Evolutionary conservation across 768 basidiomycete species (phyloP).

Genomic region (Calvatia gigantea): DNA sequence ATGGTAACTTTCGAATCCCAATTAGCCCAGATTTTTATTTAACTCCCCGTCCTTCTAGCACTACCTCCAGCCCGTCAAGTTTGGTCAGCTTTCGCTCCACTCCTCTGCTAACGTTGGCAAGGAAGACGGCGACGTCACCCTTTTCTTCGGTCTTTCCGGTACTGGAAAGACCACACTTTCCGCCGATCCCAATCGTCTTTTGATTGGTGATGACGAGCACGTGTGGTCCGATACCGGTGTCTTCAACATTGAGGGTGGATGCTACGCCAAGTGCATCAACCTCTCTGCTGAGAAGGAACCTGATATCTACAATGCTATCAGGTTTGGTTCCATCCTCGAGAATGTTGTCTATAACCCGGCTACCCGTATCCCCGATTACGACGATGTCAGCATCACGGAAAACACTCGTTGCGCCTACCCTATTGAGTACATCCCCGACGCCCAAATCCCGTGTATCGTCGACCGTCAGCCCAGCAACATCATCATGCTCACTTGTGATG

Average conservation of each 20-base stretch:
- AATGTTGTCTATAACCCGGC: constrained; percentile 95
- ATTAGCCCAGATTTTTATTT: neutral
- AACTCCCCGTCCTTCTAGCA: constrained; percentile 47
- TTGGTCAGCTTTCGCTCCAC: constrained; percentile 95
- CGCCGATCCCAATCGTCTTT: constrained; percentile 87
- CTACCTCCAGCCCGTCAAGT: constrained; percentile 98
- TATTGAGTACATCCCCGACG: constrained; percentile 95
- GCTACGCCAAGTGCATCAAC: constrained; percentile 98
- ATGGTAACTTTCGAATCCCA: constrained; percentile 53
- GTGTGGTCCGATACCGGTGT: constrained; percentile 99
- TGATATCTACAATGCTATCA: constrained; percentile 94
- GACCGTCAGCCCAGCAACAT: constrained; percentile 89
- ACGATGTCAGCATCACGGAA: constrained; percentile 95
- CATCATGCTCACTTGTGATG: constrained; percentile 97
- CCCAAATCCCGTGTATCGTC: constrained; percentile 88
- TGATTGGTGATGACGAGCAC: constrained; percentile 99
- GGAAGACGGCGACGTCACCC: constrained; percentile 85
- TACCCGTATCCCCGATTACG: constrained; percentile 86
- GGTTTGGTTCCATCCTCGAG: constrained; percentile 95
- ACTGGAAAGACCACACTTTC: constrained; percentile 99
- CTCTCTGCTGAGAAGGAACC: constrained; percentile 97
- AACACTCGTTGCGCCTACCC: constrained; percentile 99
- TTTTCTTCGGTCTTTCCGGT: constrained; percentile 98
- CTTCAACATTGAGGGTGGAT: constrained; percentile 99
- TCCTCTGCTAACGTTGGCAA: constrained; percentile 96